Evolutionary conservation across 495 filamentous ascomycete species (phyloP).

Genomic region (Choiromyces venosus): DNA sequence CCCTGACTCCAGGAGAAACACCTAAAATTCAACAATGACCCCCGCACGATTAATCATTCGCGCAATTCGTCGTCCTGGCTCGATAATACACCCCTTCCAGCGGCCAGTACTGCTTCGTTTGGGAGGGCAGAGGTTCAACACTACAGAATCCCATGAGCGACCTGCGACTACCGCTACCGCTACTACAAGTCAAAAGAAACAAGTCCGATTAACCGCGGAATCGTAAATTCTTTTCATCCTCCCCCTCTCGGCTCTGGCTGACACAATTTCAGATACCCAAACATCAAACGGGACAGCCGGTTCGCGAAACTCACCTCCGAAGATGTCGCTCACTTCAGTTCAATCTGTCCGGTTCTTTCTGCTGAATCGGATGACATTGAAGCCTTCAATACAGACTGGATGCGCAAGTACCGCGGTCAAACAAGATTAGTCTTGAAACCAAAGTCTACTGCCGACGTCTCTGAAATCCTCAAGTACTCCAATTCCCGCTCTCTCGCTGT

Average conservation of each 20-base stretch:
- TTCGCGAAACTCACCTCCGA: slow-evolving; percentile 66
- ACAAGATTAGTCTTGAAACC: slow-evolving; percentile 82
- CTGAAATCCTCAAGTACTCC: slow-evolving; percentile 84
- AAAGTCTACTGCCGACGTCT: slow-evolving; percentile 71
- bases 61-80: slow-evolving; percentile 8
- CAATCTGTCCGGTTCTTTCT: slow-evolving; percentile 63
- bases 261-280: slow-evolving; percentile 57
- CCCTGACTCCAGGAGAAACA: background rate
- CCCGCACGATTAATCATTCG: slow-evolving; percentile 25
- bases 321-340: slow-evolving; percentile 74
- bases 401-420: slow-evolving; percentile 96
- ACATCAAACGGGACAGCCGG: slow-evolving; percentile 67
- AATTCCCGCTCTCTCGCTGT: slow-evolving; percentile 86
- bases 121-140: slow-evolving; percentile 1
- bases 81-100: background rate
- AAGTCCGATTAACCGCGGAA: slow-evolving; percentile 71
- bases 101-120: slow-evolving; percentile 7
- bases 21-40: slow-evolving; percentile 19
- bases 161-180: slow-evolving; percentile 12
- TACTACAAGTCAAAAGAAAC: slow-evolving; percentile 41
- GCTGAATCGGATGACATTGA: slow-evolving; percentile 69
- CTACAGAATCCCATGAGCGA: slow-evolving; percentile 17
- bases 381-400: slow-evolving; percentile 95
- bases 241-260: background rate
- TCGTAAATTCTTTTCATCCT: slow-evolving; percentile 47